Evolutionary conservation across 345 rosid species (phyloP), one percentile per base, ranked within the genome.

Genomic region (Syzygium grande): DNA sequence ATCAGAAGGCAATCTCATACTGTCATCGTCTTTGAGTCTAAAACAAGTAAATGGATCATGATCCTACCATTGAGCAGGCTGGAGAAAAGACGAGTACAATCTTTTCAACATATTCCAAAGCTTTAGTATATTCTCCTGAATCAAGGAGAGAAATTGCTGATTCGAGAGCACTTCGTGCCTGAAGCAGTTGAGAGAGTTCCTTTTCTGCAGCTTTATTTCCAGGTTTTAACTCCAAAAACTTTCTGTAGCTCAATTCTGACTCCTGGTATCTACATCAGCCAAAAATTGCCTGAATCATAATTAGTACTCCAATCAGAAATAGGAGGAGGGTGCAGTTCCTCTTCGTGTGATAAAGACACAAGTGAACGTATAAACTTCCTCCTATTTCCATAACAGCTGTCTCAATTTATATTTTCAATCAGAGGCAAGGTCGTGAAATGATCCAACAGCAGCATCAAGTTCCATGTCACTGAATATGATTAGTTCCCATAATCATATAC

Each of bases 11-110:
- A 84, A 83, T 53, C 30, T 29, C 43, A 61, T 59, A 27, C 86
- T 84, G 84, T 23, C 25, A 11, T 77, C 38, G 1, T 4, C 8
- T 16, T 11, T 17, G 27, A 73, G 38, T 73, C 83, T 2, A 38
- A 73, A 73, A 30, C 27, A 52, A 53, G 30, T 19, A 65, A 58
- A 46, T 77, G n/a, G 52, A 85, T 51, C 30, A 80, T 55, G 84
- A 63, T 27, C 85, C 83, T 92, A 98, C 99, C 99, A 90, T 93
- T 65, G 95, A 92, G 91, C 99, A 98, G 58, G 95, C 95, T 41
- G 99, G 98, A 85, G 98, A 98, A 90, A 98, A 98, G 86, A 98
- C 98, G 55, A 98, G 97, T 13, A 98, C 98, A 86, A 98, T 96
- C 94, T 97, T 97, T 56, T 94, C 97, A 88, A 98, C 87, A 88